Evolutionary conservation across 192 early-diverging fungal species (phyloP).

Genomic region (Backusella liffmaniae): DNA sequence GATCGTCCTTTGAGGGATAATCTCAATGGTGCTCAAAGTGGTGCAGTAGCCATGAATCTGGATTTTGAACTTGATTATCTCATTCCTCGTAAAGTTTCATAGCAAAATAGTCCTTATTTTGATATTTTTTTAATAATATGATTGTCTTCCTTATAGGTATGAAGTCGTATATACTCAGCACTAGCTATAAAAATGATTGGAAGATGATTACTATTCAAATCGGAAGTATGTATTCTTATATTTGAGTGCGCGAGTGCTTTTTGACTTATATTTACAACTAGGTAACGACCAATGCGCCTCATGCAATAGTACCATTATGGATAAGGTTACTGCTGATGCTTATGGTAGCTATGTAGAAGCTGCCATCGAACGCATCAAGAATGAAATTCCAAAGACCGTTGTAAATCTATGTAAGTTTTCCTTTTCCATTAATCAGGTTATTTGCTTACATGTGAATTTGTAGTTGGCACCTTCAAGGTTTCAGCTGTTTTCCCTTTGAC

Average conservation of each 20-base stretch:
- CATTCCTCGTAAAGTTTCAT: conserved; percentile 13
- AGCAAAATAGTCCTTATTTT: neutral
- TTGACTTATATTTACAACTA: neutral
- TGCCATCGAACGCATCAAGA: conserved; percentile 17
- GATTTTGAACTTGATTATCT: conserved; percentile 46
- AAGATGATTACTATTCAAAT: conserved; percentile 22
- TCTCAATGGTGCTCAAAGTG: conserved; percentile 54
- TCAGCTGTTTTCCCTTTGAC: conserved; percentile 21
- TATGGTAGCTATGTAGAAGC: conserved; percentile 21
- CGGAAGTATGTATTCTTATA: conserved; percentile 12
- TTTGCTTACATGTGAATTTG: neutral
- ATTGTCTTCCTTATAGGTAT: neutral
- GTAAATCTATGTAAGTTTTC: conserved; percentile 22
- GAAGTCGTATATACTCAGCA: neutral
- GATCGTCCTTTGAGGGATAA: conserved; percentile 17
- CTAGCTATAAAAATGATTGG: conserved; percentile 18
- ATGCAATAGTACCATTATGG: neutral
- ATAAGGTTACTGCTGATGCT: neutral
- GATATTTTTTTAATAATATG: neutral
- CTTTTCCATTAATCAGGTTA: neutral
- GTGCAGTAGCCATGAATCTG: conserved; percentile 46
- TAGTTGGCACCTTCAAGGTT: conserved; percentile 29
- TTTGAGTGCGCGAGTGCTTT: neutral
- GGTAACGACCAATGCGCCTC: conserved; percentile 27
- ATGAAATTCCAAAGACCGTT: conserved; percentile 10